Percentiles rank a stretch among this genome's conserved stretches.
phyloP scores from a whole-genome alignment of 2,329 filamentous ascomycete species.

The Diaporthe ampelina region DNA sequence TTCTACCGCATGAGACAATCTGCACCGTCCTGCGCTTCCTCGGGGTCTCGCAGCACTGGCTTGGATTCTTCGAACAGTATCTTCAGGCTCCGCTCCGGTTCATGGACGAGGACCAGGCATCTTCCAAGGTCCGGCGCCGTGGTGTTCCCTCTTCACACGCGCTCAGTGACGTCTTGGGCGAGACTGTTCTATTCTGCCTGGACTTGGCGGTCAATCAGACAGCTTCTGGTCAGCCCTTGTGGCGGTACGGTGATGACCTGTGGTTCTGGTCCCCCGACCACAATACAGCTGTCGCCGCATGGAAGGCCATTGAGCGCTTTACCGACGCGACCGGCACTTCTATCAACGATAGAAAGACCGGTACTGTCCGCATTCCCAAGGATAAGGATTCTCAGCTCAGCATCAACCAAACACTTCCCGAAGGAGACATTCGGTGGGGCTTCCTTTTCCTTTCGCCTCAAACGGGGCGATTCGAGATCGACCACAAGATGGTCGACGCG shows the following conservation, averaged over 20 bases:
- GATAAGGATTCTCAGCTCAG: constrained; percentile 39
- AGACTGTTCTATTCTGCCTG: constrained; percentile 73
- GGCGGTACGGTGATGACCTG: constrained; percentile 75
- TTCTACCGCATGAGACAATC: constrained; percentile 69
- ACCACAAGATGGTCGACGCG: constrained; percentile 69
- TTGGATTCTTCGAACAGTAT: constrained; percentile 71
- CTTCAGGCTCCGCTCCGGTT: constrained; percentile 73
- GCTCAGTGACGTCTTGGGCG: constrained; percentile 71
- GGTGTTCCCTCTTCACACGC: constrained; percentile 73
- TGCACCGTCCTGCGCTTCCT: constrained; percentile 70
- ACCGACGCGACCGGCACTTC: constrained; percentile 67
- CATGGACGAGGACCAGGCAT: constrained; percentile 63
- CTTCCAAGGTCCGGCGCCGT: constrained; percentile 62
- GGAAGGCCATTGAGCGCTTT: constrained; percentile 71
- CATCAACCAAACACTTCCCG: constrained; percentile 56
- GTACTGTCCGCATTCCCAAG: constrained; percentile 58
- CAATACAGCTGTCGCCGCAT: constrained; percentile 66
- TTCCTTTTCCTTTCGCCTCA: constrained; percentile 68
- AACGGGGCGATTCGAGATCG: constrained; percentile 70
- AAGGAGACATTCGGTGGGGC: constrained; percentile 66
- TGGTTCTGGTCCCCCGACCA: constrained; percentile 75
- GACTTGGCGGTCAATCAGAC: constrained; percentile 74
- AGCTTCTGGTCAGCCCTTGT: constrained; percentile 67
- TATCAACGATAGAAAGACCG: constrained; percentile 67
- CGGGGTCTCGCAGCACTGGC: constrained; percentile 68